Conservation (phyloP, 1,284 basidiomycete genomes). For the Leccinum ponderosum region DNA sequence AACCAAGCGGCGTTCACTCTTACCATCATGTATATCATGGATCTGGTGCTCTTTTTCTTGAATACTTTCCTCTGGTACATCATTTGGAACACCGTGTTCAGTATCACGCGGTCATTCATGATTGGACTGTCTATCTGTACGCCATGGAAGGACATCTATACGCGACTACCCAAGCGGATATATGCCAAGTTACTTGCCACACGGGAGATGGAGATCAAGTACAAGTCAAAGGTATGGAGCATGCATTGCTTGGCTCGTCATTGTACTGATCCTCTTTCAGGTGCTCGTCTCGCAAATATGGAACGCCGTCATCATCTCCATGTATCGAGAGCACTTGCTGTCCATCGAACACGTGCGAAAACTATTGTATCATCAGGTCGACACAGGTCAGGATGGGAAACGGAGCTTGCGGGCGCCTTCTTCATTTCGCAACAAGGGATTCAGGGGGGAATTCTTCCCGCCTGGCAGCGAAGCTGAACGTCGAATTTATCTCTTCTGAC, state of each 20-base stretch:
- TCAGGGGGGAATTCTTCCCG: conserved; percentile 93
- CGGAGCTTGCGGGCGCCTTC: conserved; percentile 92
- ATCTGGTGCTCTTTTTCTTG: conserved; percentile 91
- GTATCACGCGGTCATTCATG: conserved; percentile 86
- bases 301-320: conserved; percentile 99
- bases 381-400: conserved; percentile 79
- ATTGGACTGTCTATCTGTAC: conserved; percentile 96
- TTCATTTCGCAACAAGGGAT: conserved; percentile 90
- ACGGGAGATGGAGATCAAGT: conserved; percentile 92
- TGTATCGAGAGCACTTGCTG: conserved; percentile 95
- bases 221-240: conserved; percentile 85
- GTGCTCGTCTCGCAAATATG: conserved; percentile 96
- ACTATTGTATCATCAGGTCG: conserved; percentile 92
- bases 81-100: conserved; percentile 96
- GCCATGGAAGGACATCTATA: conserved; percentile 95
- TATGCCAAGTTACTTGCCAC: conserved; percentile 93
- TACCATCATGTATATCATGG: conserved; percentile 97
- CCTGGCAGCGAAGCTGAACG: conserved; percentile 90
- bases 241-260: background rate
- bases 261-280: conserved; percentile 38
- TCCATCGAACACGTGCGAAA: conserved; percentile 97
- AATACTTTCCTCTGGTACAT: conserved; percentile 98
- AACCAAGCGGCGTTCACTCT: conserved; percentile 93
- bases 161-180: conserved; percentile 90
- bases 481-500: conserved; percentile 96